These are phyloP conservation scores for Ustilago lituana DNA, from an alignment of 1,284 basidiomycete genomes.

Conservation along the genomic window DNA sequence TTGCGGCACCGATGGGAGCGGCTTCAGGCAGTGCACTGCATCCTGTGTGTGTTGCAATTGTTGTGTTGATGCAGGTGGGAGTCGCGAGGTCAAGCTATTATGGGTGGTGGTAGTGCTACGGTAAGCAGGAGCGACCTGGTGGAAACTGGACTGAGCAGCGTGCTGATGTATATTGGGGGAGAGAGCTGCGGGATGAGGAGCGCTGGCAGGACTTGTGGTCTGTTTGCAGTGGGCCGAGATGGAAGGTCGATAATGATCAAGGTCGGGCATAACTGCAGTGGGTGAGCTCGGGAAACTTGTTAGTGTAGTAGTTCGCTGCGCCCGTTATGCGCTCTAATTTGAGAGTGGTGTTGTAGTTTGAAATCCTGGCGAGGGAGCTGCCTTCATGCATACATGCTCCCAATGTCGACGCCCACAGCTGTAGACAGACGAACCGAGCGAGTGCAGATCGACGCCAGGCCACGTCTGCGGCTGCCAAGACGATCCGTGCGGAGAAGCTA, in stretches of 20 bases:
- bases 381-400: too few relatives aligned
- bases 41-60: neutral
- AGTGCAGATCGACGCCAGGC: too few relatives aligned
- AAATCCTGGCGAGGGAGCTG: neutral
- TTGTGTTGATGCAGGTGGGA: too few relatives aligned
- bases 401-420: too few relatives aligned
- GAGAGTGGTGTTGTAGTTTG: too few relatives aligned
- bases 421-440: too few relatives aligned
- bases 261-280: slow-evolving; percentile 12
- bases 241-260: slow-evolving; percentile 3
- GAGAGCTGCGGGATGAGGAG: neutral
- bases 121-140: neutral
- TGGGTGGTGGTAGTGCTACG: neutral
- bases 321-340: too few relatives aligned
- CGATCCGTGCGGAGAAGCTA: slow-evolving; percentile 1
- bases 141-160: neutral
- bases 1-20: slow-evolving; percentile 25
- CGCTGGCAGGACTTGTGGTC: neutral
- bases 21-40: slow-evolving; percentile 6
- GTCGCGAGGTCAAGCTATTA: slow-evolving; percentile 2
- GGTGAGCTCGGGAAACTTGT: neutral
- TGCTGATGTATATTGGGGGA: neutral
- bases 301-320: too few relatives aligned
- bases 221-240: neutral
- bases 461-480: too few relatives aligned